Evolutionary conservation across 2,329 filamentous ascomycete genomes (phyloP), one percentile per base, ranked within the genome.

Genomic region (Ustulina deusta): DNA sequence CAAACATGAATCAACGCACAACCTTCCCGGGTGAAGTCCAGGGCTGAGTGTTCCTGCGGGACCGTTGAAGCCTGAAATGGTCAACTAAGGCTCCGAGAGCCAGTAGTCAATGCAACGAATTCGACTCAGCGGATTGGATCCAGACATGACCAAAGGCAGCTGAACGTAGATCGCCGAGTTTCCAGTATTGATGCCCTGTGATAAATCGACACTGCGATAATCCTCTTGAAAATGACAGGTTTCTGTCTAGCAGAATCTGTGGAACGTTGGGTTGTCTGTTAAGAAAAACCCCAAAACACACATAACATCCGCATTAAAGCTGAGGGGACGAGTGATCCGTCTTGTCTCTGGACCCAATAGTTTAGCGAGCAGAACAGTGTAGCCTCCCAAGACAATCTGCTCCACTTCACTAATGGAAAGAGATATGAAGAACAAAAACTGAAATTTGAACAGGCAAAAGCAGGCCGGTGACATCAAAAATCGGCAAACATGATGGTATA

Each of bases 1-100:
- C 46, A 54, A 65, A 68, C 57, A 57, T 60, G 46, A 63, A 58
- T 49, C 52, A 68, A 62, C 44, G 32, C 34, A 32, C n/a, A n/a
- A 40, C 17, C 15, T 46, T 20, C 34, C 5, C 22, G 15, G 38
- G 27, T 11, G 17, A 61, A 57, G 32, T 54, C 36, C 25, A 54
- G 34, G 56, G 61, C 32, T 46, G 5, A 29, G 27, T 27, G 20
- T 48, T 59, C 29, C 61, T 52, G 34, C 13, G 29, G 60, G 15
- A 34, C 25, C 9, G 7, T 48, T 55, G 48, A 29, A 55, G 36
- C 56, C 29, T 55, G 29, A 25, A 60, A 42, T n/a, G 32, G 20
- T 56, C 32, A 36, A 51, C 22, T 46, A 11, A 40, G 34, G 44
- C 22, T 38, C 20, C 6, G 34, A 42, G 29, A 10, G 27, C 42